Conservation (phyloP, 495 filamentous ascomycete genomes). For the Aspergillus indologenus region DNA sequence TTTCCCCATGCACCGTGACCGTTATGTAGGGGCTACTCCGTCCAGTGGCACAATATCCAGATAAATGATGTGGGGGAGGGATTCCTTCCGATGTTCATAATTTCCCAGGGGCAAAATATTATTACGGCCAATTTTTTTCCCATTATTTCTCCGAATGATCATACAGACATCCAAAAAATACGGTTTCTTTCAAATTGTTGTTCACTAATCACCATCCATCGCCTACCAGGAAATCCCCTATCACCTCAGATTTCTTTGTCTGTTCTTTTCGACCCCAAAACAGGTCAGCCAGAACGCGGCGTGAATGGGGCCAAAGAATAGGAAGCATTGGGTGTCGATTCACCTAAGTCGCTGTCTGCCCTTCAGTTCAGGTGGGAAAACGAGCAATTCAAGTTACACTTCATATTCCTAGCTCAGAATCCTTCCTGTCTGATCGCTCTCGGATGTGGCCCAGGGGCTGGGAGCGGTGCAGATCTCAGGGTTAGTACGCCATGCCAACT, state of each 20-base stretch:
- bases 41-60: slow-evolving; percentile 1
- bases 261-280: background rate
- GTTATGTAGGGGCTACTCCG: background rate
- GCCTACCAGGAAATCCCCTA: background rate
- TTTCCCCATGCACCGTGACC: slow-evolving; percentile 1
- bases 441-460: slow-evolving; percentile 7
- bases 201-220: background rate
- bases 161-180: background rate
- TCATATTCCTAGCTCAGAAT: background rate
- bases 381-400: background rate
- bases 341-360: too few species aligned
- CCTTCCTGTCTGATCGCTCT: background rate
- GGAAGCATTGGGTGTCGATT: background rate
- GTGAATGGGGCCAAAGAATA: background rate
- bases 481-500: background rate
- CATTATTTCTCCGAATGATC: background rate
- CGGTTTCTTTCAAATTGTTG: background rate
- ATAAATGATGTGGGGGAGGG: slow-evolving; percentile 3
- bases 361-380: too few species aligned
- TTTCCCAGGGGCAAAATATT: background rate
- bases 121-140: background rate
- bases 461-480: slow-evolving; percentile 14
- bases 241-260: background rate
- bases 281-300: background rate
- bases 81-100: background rate